Evolutionary conservation across 805 yeast genomes (phyloP).

Genomic region (Metschnikowia aberdeeniae): DNA sequence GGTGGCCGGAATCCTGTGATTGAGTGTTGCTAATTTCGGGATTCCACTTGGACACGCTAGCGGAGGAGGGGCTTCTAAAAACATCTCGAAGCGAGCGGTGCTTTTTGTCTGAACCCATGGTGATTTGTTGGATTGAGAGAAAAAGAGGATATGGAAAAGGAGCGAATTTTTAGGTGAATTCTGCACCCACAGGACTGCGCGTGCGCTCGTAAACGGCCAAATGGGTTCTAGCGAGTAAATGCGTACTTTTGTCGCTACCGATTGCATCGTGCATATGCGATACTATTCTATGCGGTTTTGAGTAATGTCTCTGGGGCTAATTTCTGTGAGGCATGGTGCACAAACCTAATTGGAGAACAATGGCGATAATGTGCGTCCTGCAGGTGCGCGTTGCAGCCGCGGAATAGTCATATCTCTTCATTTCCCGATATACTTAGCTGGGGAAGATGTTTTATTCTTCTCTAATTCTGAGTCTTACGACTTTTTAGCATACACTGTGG

Average conservation of each 20-base stretch:
- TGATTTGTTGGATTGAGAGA: background rate
- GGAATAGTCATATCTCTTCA: background rate
- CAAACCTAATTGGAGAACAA: too few species aligned
- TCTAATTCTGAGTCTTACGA: background rate
- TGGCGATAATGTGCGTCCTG: background rate
- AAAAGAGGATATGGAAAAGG: background rate
- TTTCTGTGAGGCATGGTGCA: too few species aligned
- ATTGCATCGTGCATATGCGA: too few species aligned
- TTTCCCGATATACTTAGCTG: too few species aligned
- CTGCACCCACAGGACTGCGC: conserved; percentile 4
- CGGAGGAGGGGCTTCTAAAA: conserved; percentile 9
- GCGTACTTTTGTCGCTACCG: too few species aligned
- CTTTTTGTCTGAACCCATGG: conserved; percentile 13
- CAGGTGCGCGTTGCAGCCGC: background rate
- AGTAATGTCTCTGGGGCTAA: too few species aligned
- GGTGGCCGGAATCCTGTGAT: conserved; percentile 2
- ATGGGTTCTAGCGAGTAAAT: background rate
- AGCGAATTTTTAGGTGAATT: conserved; percentile 1
- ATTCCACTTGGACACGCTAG: conserved; percentile 6
- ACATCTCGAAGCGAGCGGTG: conserved; percentile 14
- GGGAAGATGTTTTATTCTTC: background rate
- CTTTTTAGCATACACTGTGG: background rate
- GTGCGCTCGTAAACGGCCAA: background rate
- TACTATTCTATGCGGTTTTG: too few species aligned
- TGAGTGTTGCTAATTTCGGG: conserved; percentile 4